phyloP scores from a whole-genome alignment of 768 basidiomycete species.

The Collybiopsis luxurians region DNA sequence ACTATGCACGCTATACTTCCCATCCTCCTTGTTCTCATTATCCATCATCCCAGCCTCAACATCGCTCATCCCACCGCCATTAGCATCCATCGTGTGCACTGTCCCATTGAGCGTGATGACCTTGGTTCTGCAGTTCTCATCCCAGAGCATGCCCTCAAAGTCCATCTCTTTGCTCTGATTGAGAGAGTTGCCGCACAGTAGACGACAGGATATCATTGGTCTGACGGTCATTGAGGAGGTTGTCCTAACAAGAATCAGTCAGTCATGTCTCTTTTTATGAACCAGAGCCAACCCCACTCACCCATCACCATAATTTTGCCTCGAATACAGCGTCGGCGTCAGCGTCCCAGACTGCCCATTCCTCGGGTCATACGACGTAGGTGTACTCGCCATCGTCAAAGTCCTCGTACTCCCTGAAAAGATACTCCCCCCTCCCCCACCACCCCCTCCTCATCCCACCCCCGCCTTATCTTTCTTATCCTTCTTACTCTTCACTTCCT shows the following conservation, averaged over 20 bases:
- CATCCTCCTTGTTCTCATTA: too few relatives aligned
- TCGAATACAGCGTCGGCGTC: not conserved
- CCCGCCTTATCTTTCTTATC: not conserved
- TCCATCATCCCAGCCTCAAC: not conserved
- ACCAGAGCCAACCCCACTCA: too few relatives aligned
- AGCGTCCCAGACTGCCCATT: not conserved
- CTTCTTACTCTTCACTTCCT: not conserved
- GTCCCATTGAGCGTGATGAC: slow-evolving; percentile 34
- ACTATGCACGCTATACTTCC: not conserved
- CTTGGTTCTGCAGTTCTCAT: slow-evolving; percentile 30
- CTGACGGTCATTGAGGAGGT: not conserved
- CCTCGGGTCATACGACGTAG: not conserved
- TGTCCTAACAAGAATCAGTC: too few relatives aligned
- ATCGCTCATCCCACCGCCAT: not conserved
- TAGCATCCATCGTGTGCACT: not conserved
- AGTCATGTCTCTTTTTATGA: too few relatives aligned
- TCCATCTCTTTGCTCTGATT: not conserved
- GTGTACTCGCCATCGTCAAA: not conserved
- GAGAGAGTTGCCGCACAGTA: not conserved
- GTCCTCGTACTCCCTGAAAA: slow-evolving; percentile 1
- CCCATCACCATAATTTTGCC: not conserved
- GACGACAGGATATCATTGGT: not conserved
- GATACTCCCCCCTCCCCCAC: too few relatives aligned
- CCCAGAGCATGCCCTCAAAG: not conserved
- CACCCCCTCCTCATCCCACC: too few relatives aligned